These are phyloP conservation scores for Trametes punicea DNA, from an alignment of 768 basidiomycete genomes.

Conservation along the genomic window DNA sequence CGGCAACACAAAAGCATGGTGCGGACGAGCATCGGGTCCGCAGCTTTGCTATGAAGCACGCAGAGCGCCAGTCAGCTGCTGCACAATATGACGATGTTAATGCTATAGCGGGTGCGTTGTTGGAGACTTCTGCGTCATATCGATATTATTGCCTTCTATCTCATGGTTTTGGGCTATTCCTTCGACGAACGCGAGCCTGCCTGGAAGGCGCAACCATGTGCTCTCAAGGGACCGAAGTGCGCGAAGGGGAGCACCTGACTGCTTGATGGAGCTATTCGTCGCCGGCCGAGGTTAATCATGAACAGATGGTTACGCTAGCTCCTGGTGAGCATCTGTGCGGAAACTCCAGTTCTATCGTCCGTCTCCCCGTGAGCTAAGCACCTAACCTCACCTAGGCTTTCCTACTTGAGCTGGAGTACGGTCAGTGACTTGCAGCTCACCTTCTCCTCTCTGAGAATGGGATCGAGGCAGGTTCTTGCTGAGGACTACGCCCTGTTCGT, in stretches of 20 bases:
- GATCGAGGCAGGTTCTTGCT: no score
- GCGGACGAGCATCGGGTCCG: background rate
- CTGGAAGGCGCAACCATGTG: background rate
- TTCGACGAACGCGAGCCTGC: background rate
- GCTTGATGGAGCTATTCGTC: background rate
- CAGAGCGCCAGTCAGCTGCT: slow-evolving; percentile 13
- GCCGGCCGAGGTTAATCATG: no score
- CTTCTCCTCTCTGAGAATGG: no score
- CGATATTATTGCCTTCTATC: background rate
- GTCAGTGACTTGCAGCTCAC: no score
- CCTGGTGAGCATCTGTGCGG: no score
- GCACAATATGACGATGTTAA: slow-evolving; percentile 11
- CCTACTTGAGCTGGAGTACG: no score
- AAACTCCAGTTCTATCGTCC: no score
- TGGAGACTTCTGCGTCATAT: slow-evolving; percentile 4
- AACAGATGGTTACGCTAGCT: no score
- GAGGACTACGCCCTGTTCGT: no score
- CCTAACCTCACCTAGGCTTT: no score
- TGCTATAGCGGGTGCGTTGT: background rate
- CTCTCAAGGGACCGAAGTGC: background rate
- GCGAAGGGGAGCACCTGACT: background rate
- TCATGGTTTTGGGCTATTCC: background rate
- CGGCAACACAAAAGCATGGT: background rate
- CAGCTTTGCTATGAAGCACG: slow-evolving; percentile 1
- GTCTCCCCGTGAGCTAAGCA: no score